These are phyloP conservation scores for Boletus coccyginus DNA, from an alignment of 768 basidiomycete genomes.

Conservation along the genomic window DNA sequence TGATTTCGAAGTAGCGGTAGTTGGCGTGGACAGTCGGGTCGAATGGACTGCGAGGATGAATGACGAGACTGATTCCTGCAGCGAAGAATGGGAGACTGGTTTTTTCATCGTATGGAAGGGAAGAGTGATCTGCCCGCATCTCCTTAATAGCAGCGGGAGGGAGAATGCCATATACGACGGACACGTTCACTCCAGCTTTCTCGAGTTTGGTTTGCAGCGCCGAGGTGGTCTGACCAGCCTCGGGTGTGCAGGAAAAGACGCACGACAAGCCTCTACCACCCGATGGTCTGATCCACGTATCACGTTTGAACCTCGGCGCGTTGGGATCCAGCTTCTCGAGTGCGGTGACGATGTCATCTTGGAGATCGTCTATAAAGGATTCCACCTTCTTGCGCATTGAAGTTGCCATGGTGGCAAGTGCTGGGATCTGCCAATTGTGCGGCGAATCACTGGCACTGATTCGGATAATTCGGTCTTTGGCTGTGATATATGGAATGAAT, in stretches of 20 bases:
- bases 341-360: conserved; percentile 71
- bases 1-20: conserved; percentile 96
- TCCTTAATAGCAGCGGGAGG: conserved; percentile 88
- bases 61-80: conserved; percentile 86
- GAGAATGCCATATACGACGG: conserved; percentile 83
- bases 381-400: conserved; percentile 79
- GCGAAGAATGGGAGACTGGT: conserved; percentile 87
- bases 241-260: conserved; percentile 60
- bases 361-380: conserved; percentile 70
- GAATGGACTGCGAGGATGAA: conserved; percentile 92
- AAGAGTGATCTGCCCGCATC: conserved; percentile 91
- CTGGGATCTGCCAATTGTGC: not conserved
- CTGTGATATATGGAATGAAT: too few relatives aligned
- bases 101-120: conserved; percentile 59
- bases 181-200: conserved; percentile 96
- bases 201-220: conserved; percentile 61
- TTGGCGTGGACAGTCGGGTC: conserved; percentile 95
- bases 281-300: conserved; percentile 70
- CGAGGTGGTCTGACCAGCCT: conserved; percentile 33
- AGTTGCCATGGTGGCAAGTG: conserved; percentile 8
- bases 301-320: conserved; percentile 72
- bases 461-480: not conserved
- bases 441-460: too few relatives aligned
- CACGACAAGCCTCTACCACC: conserved; percentile 77
- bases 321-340: conserved; percentile 78